Evolutionary conservation across 2,329 filamentous ascomycete species (phyloP), one percentile per base, ranked within the genome.

Genomic region (Thelonectria blattea): DNA sequence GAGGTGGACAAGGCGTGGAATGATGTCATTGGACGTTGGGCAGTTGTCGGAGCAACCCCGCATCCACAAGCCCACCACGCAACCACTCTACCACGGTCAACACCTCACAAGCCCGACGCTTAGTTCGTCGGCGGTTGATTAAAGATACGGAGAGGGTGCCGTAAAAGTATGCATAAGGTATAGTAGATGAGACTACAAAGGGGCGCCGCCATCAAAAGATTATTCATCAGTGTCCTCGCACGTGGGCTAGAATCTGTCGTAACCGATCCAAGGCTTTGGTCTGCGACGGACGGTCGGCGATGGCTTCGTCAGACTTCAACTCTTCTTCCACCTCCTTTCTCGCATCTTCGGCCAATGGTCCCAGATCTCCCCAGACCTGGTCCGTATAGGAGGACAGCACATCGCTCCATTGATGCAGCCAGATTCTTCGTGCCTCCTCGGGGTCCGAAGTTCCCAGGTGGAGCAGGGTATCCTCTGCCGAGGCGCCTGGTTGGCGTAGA

Each of bases 351-450:
- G 87, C 81, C 34, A 89, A 75, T 3, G 83, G 79, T 30, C 80
- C 74, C 18, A 91, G 72, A 58, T 85, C 86, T 18, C 88, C 89
- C 89, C 88, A 91, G 22, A 91, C 88, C 56, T 90, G 85, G 69
- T 90, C 86, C 0, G 81, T 81, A 65, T 89, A 89, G 34, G 79
- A 75, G 2, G 78, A 81, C 22, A 88, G 75, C 8, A 88, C 84
- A 43, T 79, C 77, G 34, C 79, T 78, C 85, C 86, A 88, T 66
- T 86, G 80, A 37, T 78, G 74, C 12, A 84, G 72, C 84, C 85
- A 87, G 15, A 75, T 65, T 48, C 75, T 68, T 68, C 74, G 79
- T 20, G 78, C 79, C 58, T 78, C 76, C 5, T 68, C 65, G 0
- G 68, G 42, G 61, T 82, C 76, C 2, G 65, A 60, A 7, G 76